phyloP scores from a whole-genome alignment of 148 eudicot genomes.

The Talinum fruticosum region DNA sequence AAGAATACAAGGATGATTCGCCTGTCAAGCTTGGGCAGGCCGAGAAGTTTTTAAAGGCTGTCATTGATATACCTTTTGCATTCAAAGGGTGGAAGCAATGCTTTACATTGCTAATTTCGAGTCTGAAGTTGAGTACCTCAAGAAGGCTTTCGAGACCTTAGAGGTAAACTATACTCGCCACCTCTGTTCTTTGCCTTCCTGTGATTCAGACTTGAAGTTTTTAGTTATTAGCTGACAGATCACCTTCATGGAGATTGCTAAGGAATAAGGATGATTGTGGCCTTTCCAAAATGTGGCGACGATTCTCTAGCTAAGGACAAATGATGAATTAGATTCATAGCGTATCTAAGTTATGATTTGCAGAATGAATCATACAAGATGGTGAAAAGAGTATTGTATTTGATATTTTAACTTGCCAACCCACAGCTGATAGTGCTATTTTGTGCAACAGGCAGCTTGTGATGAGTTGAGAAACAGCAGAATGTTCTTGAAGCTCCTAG shows the following conservation, averaged over 20 bases:
- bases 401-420: background rate
- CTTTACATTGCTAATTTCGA: conserved; percentile 82
- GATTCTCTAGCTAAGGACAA: no score
- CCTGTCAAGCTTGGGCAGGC: conserved; percentile 92
- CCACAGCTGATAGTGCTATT: background rate
- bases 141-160: conserved; percentile 74
- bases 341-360: background rate
- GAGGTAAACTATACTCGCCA: conserved; percentile 52
- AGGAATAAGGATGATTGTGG: no score
- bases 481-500: conserved; percentile 90
- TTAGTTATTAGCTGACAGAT: no score
- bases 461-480: conserved; percentile 88
- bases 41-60: conserved; percentile 85
- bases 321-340: no score
- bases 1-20: conserved; percentile 81
- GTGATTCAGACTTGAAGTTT: background rate
- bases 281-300: background rate
- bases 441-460: conserved; percentile 71
- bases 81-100: conserved; percentile 86
- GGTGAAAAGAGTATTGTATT: background rate
- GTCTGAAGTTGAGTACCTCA: conserved; percentile 82
- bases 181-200: conserved; percentile 1
- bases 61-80: conserved; percentile 82
- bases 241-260: background rate
- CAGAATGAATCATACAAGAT: background rate